Evolutionary conservation across 495 filamentous ascomycete species (phyloP).

Genomic region (Lophiostoma macrostomum): DNA sequence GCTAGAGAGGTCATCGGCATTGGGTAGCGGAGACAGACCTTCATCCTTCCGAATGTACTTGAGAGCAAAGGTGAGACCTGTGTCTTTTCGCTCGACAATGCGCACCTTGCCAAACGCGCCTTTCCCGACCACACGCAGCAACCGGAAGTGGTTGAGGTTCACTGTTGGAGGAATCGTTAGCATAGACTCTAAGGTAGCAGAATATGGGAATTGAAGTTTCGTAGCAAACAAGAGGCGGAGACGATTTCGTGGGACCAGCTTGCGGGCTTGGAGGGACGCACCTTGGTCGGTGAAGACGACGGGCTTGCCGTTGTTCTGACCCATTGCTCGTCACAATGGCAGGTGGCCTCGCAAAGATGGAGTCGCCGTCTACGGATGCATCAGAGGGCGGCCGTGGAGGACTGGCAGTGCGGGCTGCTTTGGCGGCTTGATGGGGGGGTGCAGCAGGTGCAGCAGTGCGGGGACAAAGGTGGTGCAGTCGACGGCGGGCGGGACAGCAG

Average conservation of each 20-base stretch:
- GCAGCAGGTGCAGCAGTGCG: not conserved
- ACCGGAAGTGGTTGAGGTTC: slow-evolving; percentile 95
- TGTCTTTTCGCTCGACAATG: slow-evolving; percentile 97
- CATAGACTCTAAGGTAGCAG: not conserved
- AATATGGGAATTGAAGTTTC: not conserved
- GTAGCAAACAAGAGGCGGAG: not conserved
- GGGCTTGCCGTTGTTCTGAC: slow-evolving; percentile 90
- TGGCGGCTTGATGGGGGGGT: slow-evolving; percentile 1
- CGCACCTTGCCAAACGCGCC: slow-evolving; percentile 98
- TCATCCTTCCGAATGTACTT: slow-evolving; percentile 99
- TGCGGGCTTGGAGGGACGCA: slow-evolving; percentile 47
- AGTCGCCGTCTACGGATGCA: slow-evolving; percentile 20
- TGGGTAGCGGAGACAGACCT: slow-evolving; percentile 54
- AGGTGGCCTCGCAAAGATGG: slow-evolving; percentile 4
- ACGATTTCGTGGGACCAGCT: not conserved
- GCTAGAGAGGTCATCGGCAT: too few relatives aligned
- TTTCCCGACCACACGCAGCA: slow-evolving; percentile 92
- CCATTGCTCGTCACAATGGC: slow-evolving; percentile 56
- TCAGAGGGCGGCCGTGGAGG: slow-evolving; percentile 11
- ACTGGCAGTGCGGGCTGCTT: not conserved
- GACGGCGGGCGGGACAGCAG: not conserved
- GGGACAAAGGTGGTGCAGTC: slow-evolving; percentile 10
- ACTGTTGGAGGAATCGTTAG: slow-evolving; percentile 51
- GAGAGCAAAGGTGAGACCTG: slow-evolving; percentile 85
- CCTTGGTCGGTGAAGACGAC: slow-evolving; percentile 90